Percentiles rank a stretch among this genome's conserved stretches.
Conservation (phyloP, 73 alveolate species). For the Tetrahymena malaccensis region DNA sequence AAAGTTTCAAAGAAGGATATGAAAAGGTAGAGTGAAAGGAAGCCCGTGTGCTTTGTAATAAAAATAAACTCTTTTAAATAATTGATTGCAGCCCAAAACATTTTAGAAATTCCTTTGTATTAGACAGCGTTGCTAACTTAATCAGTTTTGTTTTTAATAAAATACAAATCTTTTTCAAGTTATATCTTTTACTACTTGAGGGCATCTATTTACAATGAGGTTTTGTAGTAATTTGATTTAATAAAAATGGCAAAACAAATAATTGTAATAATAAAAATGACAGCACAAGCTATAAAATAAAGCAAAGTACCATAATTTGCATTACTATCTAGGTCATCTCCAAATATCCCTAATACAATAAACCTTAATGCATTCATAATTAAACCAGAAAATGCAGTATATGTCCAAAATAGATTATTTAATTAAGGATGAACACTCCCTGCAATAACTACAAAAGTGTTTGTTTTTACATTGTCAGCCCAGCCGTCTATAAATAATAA, state of each 20-base stretch:
- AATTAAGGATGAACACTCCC: neutral
- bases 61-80: neutral
- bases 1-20: neutral
- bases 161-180: neutral
- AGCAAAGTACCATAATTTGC: neutral
- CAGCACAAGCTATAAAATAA: neutral
- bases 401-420: neutral
- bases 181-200: neutral
- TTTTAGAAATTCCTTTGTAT: neutral
- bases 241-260: neutral
- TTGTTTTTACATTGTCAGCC: neutral
- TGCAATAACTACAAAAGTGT: neutral
- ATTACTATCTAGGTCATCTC: neutral
- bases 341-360: neutral
- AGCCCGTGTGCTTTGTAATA: neutral
- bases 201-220: neutral
- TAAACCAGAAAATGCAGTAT: neutral
- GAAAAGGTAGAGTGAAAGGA: neutral
- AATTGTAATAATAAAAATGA: neutral
- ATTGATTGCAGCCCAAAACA: neutral
- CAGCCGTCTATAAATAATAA: neutral
- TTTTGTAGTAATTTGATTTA: neutral
- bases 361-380: neutral
- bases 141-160: neutral
- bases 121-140: neutral